Evolutionary conservation across 176 grass and related monocot species (phyloP), one percentile per base, ranked within the genome.

Genomic region (Oryza coarctata): DNA sequence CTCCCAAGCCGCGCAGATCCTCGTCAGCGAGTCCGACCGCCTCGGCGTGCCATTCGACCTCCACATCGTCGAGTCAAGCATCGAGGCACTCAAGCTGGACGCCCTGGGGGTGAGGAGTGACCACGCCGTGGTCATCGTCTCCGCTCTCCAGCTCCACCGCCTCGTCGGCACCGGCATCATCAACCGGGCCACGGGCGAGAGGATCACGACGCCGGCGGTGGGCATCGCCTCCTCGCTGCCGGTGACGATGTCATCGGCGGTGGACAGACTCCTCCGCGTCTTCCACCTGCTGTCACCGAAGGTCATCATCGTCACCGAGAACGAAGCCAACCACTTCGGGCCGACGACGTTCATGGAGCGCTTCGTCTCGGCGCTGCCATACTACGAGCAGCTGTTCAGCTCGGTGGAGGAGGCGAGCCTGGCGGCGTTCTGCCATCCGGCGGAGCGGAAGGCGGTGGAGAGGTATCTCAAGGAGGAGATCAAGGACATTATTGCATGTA

Each of bases 1-100:
- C 30, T 60, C 58, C 57, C 64, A 82, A 74, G 81, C 69, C 4
- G 78, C 85, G 15, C 11, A 34, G 23, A 65, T 76, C 50, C 77
- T 91, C 11, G 49, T 58, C 47, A 57, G 81, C 28, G 89, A 87
- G 35, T 85, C 89, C 61, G 85, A 88, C 33, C 76, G 76, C 47
- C 76, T 88, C 10, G 85, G 84, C 73, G 52, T 91, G 25, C 89
- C 89, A 3, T 88, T 91, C 69, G 85, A 88, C 39, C 87, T 91
- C 69, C 76, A 82, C 65, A 23, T 81, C 22, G 64, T 91, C 26
- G 55, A 77, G 33, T 84, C 65, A 38, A 55, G 63, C n/a, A 8
- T 91, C 7, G 71, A 82, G 25, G 68, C 47, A 9, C 75, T 91
- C 14, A 49, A 88, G 79, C 25, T 91, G 32, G 85, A 88, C 12